Base-by-base conservation (phyloP, 345 rosid genomes). In the Schrenkiella parvula region DNA sequence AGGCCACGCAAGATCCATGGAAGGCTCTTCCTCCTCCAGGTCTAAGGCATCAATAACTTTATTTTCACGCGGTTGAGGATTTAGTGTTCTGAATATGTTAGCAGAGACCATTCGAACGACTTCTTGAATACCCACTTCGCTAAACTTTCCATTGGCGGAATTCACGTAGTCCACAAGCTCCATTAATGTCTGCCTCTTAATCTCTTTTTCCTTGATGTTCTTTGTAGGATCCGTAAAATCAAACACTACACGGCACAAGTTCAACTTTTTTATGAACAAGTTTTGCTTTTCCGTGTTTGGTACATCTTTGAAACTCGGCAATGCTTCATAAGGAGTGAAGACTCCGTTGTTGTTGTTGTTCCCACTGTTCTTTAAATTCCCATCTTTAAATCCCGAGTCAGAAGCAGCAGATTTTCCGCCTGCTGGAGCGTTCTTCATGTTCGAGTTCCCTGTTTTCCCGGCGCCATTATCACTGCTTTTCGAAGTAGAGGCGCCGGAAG, bases 1-100 rank as follows among this genome's bases (percentile, higher is more conserved):
- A 70, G 91, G 87, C 95, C 95, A 88, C 13, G 89, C 86, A 31
- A 84, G 91, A 69, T 88, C 95, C 91, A 86, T 86, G 29, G 73
- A 73, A 23, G 89, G 87, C 70, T 88, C 95, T 56, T 88, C 91
- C 79, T 88, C 95, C 66, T 88, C 95, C 61, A 86, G 28, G 68
- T 88, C 95, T 50, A 85, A 81, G 26, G 89, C 82, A 63, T 86
- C 87, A 6, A 81, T 58, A 34, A 80, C 84, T 78, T 86, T 88
- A 54, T 80, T 83, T 47, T 84, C 89, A 21, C 87, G 91, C 12
- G 95, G 87, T 70, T 83, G 91, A 11, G 89, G 83, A 55, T 79
- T 79, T 23, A 80, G 75, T 2, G 87, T 62, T 80, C 95, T 81
- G 74, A 88, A 88, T 72, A 88, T 72, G 60, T 88, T 88, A 44